Conservation (phyloP, 352 stramenopile species). For the Pythium dissimile region DNA sequence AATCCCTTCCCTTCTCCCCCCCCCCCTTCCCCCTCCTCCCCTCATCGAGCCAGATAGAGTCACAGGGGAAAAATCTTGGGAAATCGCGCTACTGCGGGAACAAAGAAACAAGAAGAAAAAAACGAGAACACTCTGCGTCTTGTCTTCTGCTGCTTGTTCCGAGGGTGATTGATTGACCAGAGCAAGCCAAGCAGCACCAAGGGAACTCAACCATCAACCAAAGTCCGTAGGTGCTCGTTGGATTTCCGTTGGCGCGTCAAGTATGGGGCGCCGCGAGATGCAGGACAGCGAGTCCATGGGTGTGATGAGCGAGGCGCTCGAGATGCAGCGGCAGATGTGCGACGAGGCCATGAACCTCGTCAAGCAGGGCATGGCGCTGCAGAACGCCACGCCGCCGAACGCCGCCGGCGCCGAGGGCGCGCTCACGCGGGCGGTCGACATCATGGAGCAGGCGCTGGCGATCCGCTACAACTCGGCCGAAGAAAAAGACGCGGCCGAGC, state of each 20-base stretch:
- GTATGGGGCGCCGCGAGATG: conserved; percentile 18
- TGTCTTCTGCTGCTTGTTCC: too few species aligned
- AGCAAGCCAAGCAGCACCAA: too few species aligned
- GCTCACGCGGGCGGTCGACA: conserved; percentile 29
- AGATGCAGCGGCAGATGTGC: conserved; percentile 36
- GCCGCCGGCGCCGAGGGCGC: conserved; percentile 19
- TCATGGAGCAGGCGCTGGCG: conserved; percentile 35
- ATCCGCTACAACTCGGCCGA: conserved; percentile 31
- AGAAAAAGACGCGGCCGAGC: conserved; percentile 27
- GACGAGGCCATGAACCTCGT: conserved; percentile 37
- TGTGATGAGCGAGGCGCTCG: conserved; percentile 30
- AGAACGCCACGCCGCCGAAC: conserved; percentile 4
- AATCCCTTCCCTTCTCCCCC: too few species aligned
- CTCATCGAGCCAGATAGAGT: not conserved
- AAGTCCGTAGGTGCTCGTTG: too few species aligned
- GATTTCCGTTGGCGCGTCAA: too few species aligned
- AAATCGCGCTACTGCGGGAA: too few species aligned
- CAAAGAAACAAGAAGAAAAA: too few species aligned
- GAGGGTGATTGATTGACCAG: too few species aligned
- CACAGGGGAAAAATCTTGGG: too few species aligned
- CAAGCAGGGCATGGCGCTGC: conserved; percentile 28
- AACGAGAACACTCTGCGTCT: conserved; percentile 11
- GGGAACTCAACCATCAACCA: too few species aligned
- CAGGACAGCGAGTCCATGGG: conserved; percentile 22
- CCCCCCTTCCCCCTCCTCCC: not conserved